Evolutionary conservation across 2,329 filamentous ascomycete species (phyloP).

Genomic region (Chaetoscypha palmicola): DNA sequence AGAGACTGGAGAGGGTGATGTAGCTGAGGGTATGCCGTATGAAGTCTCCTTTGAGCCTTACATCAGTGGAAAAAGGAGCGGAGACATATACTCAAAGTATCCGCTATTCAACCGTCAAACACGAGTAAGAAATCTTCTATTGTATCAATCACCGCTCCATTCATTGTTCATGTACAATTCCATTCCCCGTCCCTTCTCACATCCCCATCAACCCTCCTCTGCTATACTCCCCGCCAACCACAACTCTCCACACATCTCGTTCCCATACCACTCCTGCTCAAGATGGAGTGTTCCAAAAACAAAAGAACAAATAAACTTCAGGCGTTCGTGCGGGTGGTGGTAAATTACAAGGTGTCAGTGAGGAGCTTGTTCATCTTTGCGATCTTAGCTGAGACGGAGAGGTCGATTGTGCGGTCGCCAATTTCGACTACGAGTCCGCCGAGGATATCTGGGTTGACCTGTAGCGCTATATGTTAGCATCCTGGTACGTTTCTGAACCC

Average conservation of each 20-base stretch:
- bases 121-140: no score
- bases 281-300: no score
- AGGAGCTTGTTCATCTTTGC: slow-evolving; percentile 99
- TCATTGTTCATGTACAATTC: slow-evolving; percentile 11
- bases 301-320: slow-evolving; percentile 28
- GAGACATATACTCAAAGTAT: no score
- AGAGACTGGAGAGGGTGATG: no score
- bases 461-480: slow-evolving; percentile 1
- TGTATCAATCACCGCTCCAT: slow-evolving; percentile 9
- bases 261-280: slow-evolving; percentile 27
- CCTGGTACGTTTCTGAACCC: no score
- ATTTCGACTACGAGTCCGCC: slow-evolving; percentile 94
- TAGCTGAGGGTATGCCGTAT: no score
- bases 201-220: not conserved
- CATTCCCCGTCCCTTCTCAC: not conserved
- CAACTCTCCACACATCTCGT: not conserved
- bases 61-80: no score
- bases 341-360: slow-evolving; percentile 85
- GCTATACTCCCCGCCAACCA: not conserved
- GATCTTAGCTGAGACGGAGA: slow-evolving; percentile 90
- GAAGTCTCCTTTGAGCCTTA: no score
- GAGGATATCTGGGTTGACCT: slow-evolving; percentile 92
- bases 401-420: slow-evolving; percentile 95
- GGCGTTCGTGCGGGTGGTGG: slow-evolving; percentile 2
- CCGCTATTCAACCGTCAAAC: no score